Evolutionary conservation across 768 basidiomycete genomes (phyloP).

Genomic region (Jaapia argillacea): DNA sequence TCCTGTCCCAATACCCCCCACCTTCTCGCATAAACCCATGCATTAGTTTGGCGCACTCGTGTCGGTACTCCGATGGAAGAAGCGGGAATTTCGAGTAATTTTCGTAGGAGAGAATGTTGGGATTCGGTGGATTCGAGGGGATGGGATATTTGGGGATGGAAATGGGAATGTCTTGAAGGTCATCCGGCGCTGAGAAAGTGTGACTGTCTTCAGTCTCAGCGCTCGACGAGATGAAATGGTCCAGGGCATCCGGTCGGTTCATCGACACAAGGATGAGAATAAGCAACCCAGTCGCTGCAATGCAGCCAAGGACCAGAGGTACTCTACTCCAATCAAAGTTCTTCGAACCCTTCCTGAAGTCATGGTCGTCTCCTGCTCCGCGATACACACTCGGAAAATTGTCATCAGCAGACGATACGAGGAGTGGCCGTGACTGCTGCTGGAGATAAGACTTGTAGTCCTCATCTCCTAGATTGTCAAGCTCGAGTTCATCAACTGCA

Average conservation of each 20-base stretch:
- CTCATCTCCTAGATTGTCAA: conserved; percentile 25
- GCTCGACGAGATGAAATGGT: conserved; percentile 29
- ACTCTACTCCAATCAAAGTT: conserved; percentile 4
- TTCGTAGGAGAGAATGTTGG: conserved; percentile 36
- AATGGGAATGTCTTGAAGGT: conserved; percentile 8
- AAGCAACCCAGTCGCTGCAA: conserved; percentile 35
- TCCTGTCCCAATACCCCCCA: conserved; percentile 41
- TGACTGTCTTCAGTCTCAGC: conserved; percentile 9
- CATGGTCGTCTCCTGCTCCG: conserved; percentile 29
- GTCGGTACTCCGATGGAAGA: conserved; percentile 41
- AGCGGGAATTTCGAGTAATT: conserved; percentile 53
- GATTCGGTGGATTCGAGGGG: conserved; percentile 6
- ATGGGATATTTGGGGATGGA: conserved; percentile 8
- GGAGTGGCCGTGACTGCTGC: conserved; percentile 33
- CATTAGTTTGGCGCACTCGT: conserved; percentile 44
- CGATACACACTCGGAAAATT: conserved; percentile 28
- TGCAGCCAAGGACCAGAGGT: conserved; percentile 36
- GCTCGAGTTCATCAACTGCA: conserved; percentile 38
- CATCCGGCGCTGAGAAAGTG: conserved; percentile 5
- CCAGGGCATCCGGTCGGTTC: conserved; percentile 35
- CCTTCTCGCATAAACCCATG: conserved; percentile 33
- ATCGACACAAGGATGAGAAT: conserved; percentile 37
- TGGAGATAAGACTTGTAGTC: conserved; percentile 27
- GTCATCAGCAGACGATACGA: conserved; percentile 27
- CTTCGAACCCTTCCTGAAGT: conserved; percentile 6